Conservation (phyloP, 305 asterid genomes). For the Solanum aculeatissimum region DNA sequence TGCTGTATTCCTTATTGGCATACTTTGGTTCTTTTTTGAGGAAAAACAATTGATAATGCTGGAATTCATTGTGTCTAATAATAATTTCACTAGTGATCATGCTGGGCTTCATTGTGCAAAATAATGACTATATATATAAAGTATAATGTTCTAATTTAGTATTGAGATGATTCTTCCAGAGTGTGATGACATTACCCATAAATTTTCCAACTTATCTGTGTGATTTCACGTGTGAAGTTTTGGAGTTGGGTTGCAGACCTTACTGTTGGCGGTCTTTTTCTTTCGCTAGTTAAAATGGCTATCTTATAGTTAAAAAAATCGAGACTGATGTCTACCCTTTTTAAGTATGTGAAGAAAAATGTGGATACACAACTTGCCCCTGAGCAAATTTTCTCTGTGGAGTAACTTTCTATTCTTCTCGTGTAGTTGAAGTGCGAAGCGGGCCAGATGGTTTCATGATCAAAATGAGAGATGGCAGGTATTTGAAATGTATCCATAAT, state of each 20-base stretch:
- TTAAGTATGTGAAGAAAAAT: background rate
- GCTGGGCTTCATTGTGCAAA: background rate
- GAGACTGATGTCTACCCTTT: background rate
- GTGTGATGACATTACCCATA: background rate
- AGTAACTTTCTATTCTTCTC: background rate
- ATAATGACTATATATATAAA: background rate
- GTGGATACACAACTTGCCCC: background rate
- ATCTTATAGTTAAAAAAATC: background rate
- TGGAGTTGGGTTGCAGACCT: background rate
- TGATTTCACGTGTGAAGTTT: background rate
- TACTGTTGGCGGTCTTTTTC: background rate
- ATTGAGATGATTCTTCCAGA: background rate
- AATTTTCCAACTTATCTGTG: background rate
- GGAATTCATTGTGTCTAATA: background rate
- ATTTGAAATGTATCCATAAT: conserved; percentile 68
- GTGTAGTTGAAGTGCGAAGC: conserved; percentile 77
- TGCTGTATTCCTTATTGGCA: background rate
- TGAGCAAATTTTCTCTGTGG: background rate
- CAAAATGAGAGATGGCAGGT: conserved; percentile 86
- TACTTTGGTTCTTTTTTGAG: background rate
- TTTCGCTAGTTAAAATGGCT: background rate
- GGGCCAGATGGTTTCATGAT: conserved; percentile 78
- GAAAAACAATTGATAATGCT: background rate
- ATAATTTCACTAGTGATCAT: background rate
- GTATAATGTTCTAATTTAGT: background rate